A percentile compares a stretch with the other conserved stretches of the same genome.
Conservation (phyloP, 1,139 yeast species). For the Pichia sp. region DNA sequence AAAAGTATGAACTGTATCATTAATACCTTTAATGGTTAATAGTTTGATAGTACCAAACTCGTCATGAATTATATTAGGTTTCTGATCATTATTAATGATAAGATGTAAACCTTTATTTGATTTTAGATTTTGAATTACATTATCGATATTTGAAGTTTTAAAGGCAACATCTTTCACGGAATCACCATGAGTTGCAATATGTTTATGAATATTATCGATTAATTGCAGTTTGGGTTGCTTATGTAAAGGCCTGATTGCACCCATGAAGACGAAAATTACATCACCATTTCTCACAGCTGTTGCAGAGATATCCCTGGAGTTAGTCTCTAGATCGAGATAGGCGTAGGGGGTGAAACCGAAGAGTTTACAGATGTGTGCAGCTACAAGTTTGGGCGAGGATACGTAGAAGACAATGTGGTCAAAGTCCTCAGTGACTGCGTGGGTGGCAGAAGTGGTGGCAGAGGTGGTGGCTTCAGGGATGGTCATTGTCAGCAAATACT, state of each 20-base stretch:
- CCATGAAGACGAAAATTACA: conserved; percentile 47
- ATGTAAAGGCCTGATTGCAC: conserved; percentile 23
- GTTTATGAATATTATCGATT: conserved; percentile 37
- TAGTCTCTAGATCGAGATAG: conserved; percentile 60
- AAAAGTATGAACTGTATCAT: conserved; percentile 64
- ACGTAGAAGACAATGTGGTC: conserved; percentile 54
- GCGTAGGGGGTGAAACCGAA: conserved; percentile 65
- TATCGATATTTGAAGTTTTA: conserved; percentile 27
- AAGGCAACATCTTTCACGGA: conserved; percentile 70
- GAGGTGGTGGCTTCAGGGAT: neutral
- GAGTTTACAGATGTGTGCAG: conserved; percentile 44
- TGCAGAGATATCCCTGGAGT: conserved; percentile 46
- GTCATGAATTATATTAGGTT: conserved; percentile 40
- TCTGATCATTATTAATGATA: conserved; percentile 14
- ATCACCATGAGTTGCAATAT: conserved; percentile 60
- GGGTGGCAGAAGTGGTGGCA: neutral
- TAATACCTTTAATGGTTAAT: conserved; percentile 54
- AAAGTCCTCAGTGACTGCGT: conserved; percentile 25
- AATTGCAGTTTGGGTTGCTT: conserved; percentile 19
- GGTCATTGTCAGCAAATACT: neutral
- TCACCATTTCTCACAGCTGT: conserved; percentile 59
- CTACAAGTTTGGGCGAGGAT: conserved; percentile 61
- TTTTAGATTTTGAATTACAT: conserved; percentile 3
- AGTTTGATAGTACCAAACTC: conserved; percentile 41
- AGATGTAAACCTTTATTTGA: neutral